Evolutionary conservation across 1,139 yeast genomes (phyloP).

Genomic region (Debaryomycetaceae sp.): DNA sequence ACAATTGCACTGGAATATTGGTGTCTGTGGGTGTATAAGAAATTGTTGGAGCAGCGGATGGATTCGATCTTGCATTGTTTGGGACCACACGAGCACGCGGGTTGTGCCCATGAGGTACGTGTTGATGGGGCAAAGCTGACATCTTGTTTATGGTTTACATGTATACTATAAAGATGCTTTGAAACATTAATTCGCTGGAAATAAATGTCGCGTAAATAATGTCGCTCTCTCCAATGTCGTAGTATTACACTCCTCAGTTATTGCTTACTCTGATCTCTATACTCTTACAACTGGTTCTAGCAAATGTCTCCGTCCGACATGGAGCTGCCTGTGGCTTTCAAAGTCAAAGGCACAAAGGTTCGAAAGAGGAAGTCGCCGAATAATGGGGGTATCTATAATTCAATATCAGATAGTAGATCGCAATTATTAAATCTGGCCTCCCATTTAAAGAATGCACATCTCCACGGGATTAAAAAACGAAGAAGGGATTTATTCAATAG

Average conservation of each 20-base stretch:
- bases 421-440: constrained; percentile 20
- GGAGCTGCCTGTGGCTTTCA: background rate
- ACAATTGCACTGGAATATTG: constrained; percentile 58
- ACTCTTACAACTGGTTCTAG: no score
- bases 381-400: background rate
- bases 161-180: background rate
- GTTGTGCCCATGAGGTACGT: constrained; percentile 6
- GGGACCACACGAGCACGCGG: constrained; percentile 6
- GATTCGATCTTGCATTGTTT: constrained; percentile 28
- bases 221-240: constrained; percentile 1
- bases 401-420: constrained; percentile 1
- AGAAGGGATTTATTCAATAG: constrained; percentile 32
- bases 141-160: background rate
- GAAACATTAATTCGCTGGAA: background rate
- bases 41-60: constrained; percentile 38
- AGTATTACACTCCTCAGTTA: no score
- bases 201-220: background rate
- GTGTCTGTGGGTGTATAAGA: constrained; percentile 70
- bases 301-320: background rate
- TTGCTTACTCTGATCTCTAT: no score
- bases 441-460: constrained; percentile 17
- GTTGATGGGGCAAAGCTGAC: constrained; percentile 10
- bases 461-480: constrained; percentile 26
- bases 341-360: background rate
- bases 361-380: constrained; percentile 1